Percentiles rank a stretch among this genome's conserved stretches.
phyloP scores from a whole-genome alignment of 148 eudicot species.

The Rhododendron simsii region DNA sequence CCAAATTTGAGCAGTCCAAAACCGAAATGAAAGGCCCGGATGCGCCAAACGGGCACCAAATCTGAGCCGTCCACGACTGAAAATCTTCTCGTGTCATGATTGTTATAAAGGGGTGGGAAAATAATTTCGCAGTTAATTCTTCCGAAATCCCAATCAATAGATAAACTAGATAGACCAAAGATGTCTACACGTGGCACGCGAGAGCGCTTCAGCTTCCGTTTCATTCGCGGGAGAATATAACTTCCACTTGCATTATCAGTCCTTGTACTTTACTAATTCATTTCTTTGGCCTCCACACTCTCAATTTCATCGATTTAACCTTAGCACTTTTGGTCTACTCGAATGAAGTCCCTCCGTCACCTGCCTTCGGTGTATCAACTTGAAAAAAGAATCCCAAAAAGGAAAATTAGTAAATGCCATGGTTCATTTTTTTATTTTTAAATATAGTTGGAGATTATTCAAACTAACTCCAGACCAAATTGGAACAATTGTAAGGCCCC shows the following conservation, averaged over 20 bases:
- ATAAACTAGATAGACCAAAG: neutral
- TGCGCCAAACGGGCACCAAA: too few relatives aligned
- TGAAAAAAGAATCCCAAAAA: too few relatives aligned
- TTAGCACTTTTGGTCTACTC: neutral
- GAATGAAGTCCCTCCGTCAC: neutral
- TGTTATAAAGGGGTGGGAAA: neutral
- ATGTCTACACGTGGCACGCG: neutral
- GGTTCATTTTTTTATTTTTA: neutral
- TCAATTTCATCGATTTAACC: neutral
- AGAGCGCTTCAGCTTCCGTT: neutral
- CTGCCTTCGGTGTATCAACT: neutral
- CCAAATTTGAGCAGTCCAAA: too few relatives aligned
- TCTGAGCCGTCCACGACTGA: too few relatives aligned
- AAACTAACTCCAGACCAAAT: too few relatives aligned
- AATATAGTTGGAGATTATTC: neutral
- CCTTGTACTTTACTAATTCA: neutral
- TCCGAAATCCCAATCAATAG: neutral
- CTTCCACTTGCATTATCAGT: neutral
- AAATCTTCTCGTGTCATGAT: too few relatives aligned
- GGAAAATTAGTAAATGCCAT: neutral
- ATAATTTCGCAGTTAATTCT: too few relatives aligned
- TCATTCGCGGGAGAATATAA: neutral
- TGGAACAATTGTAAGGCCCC: neutral
- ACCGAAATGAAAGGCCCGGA: too few relatives aligned
- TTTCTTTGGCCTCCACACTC: neutral